Evolutionary conservation across 2,329 filamentous ascomycete genomes (phyloP).

Genomic region (Bimuria novae-zelandiae): DNA sequence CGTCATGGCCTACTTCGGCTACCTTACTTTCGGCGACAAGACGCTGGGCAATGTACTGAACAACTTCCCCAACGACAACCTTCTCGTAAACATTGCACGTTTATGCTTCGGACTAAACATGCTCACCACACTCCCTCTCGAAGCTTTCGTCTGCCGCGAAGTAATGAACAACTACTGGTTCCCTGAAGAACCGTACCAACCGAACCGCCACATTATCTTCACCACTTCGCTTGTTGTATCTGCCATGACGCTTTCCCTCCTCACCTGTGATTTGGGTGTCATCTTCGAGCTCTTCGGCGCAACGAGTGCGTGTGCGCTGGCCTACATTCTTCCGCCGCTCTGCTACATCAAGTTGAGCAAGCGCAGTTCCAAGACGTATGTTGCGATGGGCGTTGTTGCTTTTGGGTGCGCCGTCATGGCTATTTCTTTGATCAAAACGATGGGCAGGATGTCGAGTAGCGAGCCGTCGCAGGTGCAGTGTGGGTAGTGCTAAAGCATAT

Average conservation of each 20-base stretch:
- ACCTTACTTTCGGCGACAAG: conserved; percentile 88
- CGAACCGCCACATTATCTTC: conserved; percentile 83
- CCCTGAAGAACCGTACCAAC: conserved; percentile 74
- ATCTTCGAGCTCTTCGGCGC: conserved; percentile 97
- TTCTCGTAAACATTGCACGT: conserved; percentile 91
- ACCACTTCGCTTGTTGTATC: conserved; percentile 79
- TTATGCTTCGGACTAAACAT: conserved; percentile 98
- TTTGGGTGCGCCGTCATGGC: conserved; percentile 83
- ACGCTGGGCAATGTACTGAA: conserved; percentile 97
- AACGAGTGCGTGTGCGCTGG: conserved; percentile 89
- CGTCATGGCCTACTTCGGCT: conserved; percentile 83
- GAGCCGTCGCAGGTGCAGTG: conserved; percentile 30
- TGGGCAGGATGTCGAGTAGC: conserved; percentile 32
- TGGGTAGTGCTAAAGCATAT: conserved; percentile 17
- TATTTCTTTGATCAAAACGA: conserved; percentile 55
- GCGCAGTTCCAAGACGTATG: conserved; percentile 72
- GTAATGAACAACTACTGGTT: conserved; percentile 90
- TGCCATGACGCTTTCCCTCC: conserved; percentile 75
- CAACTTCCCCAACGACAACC: conserved; percentile 90
- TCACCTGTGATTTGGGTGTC: conserved; percentile 90
- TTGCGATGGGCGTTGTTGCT: conserved; percentile 70
- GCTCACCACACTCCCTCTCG: conserved; percentile 93
- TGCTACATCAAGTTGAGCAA: conserved; percentile 94
- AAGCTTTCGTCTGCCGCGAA: conserved; percentile 96
- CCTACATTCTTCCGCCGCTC: conserved; percentile 91